Evolutionary conservation across 257 asterid species (phyloP).

Genomic region (Penstemon barbatus): DNA sequence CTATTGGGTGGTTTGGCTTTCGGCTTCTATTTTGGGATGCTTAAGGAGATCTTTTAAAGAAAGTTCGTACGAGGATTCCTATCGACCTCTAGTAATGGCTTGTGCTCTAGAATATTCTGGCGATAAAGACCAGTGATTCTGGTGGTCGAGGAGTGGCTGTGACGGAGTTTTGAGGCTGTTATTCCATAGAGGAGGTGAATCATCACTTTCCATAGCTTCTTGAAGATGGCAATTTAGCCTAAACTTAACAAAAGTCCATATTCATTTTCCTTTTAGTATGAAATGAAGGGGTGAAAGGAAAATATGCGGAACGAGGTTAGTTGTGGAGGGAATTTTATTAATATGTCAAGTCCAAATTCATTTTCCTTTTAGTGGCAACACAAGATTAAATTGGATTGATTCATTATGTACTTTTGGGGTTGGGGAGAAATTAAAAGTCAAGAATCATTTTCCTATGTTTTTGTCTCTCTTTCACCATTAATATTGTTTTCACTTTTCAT

Average conservation of each 20-base stretch:
- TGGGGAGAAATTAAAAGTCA: slow-evolving; percentile 40
- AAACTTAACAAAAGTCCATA: slow-evolving; percentile 40
- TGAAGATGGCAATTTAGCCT: slow-evolving; percentile 29
- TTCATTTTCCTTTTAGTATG: slow-evolving; percentile 33
- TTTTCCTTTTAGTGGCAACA: slow-evolving; percentile 37
- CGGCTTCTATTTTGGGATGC: slow-evolving; percentile 26
- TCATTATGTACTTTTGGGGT: not conserved
- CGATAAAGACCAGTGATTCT: slow-evolving; percentile 13
- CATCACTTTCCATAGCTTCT: slow-evolving; percentile 32
- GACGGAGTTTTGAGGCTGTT: slow-evolving; percentile 43
- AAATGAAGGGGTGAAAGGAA: slow-evolving; percentile 18
- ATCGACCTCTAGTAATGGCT: slow-evolving; percentile 70
- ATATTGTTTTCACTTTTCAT: too few relatives aligned
- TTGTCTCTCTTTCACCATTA: slow-evolving; percentile 18
- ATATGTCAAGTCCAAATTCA: slow-evolving; percentile 29
- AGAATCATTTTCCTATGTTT: slow-evolving; percentile 34
- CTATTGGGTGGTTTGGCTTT: slow-evolving; percentile 5
- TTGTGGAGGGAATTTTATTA: slow-evolving; percentile 40
- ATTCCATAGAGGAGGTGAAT: slow-evolving; percentile 72
- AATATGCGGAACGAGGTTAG: slow-evolving; percentile 7
- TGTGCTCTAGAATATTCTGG: slow-evolving; percentile 56
- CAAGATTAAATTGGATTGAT: slow-evolving; percentile 15
- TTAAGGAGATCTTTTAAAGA: slow-evolving; percentile 74
- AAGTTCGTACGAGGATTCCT: slow-evolving; percentile 69
- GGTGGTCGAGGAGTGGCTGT: slow-evolving; percentile 36